Evolutionary conservation across 2,329 filamentous ascomycete species (phyloP).

Genomic region (Dothistroma septosporum): DNA sequence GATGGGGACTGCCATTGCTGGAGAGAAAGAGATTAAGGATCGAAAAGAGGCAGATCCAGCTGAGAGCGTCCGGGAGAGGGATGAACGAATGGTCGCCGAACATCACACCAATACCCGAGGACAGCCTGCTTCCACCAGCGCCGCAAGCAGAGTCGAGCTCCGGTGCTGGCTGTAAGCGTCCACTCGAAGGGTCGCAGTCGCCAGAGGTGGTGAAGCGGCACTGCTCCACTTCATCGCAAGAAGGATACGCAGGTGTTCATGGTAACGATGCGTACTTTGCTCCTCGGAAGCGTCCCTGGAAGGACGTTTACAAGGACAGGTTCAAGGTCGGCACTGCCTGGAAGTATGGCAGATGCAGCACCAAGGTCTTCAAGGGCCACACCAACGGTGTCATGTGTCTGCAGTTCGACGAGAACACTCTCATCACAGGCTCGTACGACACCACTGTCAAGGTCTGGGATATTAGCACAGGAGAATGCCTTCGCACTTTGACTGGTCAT

Average conservation of each 20-base stretch:
- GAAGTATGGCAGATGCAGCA: slow-evolving; percentile 87
- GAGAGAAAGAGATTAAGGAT: slow-evolving; percentile 84
- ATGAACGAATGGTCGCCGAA: slow-evolving; percentile 52
- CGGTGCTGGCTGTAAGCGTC: slow-evolving; percentile 17
- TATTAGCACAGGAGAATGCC: slow-evolving; percentile 77
- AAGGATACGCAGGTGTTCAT: slow-evolving; percentile 10
- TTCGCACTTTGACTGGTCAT: slow-evolving; percentile 81
- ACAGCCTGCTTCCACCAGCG: slow-evolving; percentile 8
- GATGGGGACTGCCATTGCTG: slow-evolving; percentile 86
- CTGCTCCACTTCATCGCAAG: slow-evolving; percentile 22
- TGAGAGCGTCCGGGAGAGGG: slow-evolving; percentile 59
- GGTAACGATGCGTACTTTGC: slow-evolving; percentile 47
- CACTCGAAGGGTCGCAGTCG: slow-evolving; percentile 19
- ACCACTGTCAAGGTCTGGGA: slow-evolving; percentile 95
- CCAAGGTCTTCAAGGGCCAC: slow-evolving; percentile 80
- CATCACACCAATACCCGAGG: slow-evolving; percentile 47
- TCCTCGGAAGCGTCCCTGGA: slow-evolving; percentile 69
- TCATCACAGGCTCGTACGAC: slow-evolving; percentile 94
- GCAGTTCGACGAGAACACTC: slow-evolving; percentile 80
- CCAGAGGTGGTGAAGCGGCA: slow-evolving; percentile 29
- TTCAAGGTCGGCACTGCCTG: slow-evolving; percentile 97
- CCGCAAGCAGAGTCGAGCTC: not conserved
- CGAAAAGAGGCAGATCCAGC: slow-evolving; percentile 78
- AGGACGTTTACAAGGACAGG: slow-evolving; percentile 91
- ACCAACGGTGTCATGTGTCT: slow-evolving; percentile 79